Conservation (phyloP, 2,329 filamentous ascomycete genomes). For the Stachybotrys chlorohalonatus region DNA sequence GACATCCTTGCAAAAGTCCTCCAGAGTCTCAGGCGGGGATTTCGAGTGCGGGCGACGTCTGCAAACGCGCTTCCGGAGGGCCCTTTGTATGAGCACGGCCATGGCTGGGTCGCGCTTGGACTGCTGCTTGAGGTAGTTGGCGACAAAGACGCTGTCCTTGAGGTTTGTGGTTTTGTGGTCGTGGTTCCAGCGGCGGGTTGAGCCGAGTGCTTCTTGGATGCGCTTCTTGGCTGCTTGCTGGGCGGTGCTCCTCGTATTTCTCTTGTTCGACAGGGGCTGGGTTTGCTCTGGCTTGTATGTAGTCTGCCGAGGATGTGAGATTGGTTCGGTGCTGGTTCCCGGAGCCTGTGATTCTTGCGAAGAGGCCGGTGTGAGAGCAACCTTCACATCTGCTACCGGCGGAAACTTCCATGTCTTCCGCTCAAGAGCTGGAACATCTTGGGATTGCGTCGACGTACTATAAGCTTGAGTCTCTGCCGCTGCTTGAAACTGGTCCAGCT, state of each 20-base stretch:
- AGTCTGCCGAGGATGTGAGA: neutral
- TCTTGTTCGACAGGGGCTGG: neutral
- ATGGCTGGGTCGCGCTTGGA: constrained; percentile 22
- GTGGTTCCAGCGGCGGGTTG: constrained; percentile 28
- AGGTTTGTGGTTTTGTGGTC: constrained; percentile 24
- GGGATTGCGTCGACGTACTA: too few relatives aligned
- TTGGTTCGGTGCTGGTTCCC: neutral
- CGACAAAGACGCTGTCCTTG: constrained; percentile 19
- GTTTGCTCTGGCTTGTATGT: neutral
- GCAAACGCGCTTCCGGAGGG: constrained; percentile 16
- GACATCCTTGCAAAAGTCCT: constrained; percentile 22
- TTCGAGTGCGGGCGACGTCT: constrained; percentile 1
- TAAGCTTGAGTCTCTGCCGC: too few relatives aligned
- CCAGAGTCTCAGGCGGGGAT: constrained; percentile 15
- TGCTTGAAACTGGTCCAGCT: constrained; percentile 11
- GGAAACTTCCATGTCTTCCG: too few relatives aligned
- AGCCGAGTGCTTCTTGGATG: constrained; percentile 24
- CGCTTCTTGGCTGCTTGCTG: constrained; percentile 10
- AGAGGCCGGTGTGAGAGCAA: neutral
- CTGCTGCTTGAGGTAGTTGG: constrained; percentile 25
- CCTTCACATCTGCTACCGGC: too few relatives aligned
- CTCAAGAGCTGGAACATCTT: too few relatives aligned
- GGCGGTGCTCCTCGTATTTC: neutral
- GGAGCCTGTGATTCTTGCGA: neutral
- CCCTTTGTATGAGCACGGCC: constrained; percentile 22